Conservation (phyloP, 768 basidiomycete genomes). For the Leucosporidium yakuticum region DNA sequence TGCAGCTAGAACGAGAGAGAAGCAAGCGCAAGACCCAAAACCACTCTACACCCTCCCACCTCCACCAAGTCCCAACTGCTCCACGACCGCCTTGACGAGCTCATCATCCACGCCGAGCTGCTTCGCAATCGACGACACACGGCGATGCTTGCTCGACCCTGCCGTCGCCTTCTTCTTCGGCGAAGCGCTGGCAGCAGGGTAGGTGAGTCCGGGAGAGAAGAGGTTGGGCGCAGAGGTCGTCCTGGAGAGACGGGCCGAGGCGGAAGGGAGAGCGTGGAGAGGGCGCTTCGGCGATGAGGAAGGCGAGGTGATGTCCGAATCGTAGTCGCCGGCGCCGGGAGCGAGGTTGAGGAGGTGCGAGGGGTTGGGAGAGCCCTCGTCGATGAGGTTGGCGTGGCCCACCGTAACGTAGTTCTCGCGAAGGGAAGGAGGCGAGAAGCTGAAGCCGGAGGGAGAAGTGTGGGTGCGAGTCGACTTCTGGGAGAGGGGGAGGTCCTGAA, state of each 20-base stretch:
- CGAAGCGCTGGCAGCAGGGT: too few relatives aligned
- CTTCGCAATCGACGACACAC: neutral
- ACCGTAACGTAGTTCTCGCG: neutral
- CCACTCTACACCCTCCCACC: too few relatives aligned
- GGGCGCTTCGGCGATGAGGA: too few relatives aligned
- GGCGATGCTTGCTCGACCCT: neutral
- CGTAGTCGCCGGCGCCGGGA: neutral
- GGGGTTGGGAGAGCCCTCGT: neutral
- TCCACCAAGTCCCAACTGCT: neutral
- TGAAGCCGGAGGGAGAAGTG: neutral
- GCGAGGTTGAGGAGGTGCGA: neutral
- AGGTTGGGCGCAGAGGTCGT: neutral
- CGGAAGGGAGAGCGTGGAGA: too few relatives aligned
- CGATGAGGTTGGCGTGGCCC: neutral
- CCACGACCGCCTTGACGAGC: neutral
- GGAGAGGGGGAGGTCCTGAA: neutral
- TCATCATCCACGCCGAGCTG: constrained; percentile 4
- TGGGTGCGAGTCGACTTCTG: neutral
- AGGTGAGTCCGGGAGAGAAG: neutral
- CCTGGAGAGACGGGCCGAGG: neutral
- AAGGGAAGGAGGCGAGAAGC: neutral
- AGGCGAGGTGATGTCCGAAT: too few relatives aligned
- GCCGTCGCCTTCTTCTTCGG: neutral
- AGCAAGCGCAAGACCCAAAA: too few relatives aligned
- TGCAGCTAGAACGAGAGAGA: too few relatives aligned